Percentiles rank a stretch among this genome's conserved stretches.
These are phyloP conservation scores for Epichloe sp. DNA, from an alignment of 2,329 filamentous ascomycete genomes.

Conservation along the genomic window DNA sequence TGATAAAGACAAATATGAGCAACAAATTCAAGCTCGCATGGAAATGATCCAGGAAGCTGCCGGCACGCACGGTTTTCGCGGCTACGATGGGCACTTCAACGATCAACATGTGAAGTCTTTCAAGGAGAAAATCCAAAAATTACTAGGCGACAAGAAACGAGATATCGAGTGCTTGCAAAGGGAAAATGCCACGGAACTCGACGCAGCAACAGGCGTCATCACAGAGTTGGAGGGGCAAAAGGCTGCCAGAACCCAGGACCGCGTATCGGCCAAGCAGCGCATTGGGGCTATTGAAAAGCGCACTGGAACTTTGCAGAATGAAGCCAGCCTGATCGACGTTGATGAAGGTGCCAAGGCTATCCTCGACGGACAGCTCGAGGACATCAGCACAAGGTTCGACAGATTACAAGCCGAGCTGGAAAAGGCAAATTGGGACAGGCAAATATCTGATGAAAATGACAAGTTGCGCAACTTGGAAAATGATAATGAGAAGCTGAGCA, in stretches of 20 bases:
- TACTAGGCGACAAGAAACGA: slow-evolving; percentile 65
- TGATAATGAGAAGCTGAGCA: slow-evolving; percentile 56
- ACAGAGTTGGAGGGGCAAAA: slow-evolving; percentile 63
- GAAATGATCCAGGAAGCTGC: slow-evolving; percentile 69
- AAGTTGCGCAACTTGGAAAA: slow-evolving; percentile 58
- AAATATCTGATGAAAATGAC: slow-evolving; percentile 52
- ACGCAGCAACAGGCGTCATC: slow-evolving; percentile 57
- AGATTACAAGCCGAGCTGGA: slow-evolving; percentile 51
- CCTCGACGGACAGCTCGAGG: slow-evolving; percentile 59
- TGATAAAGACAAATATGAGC: slow-evolving; percentile 76
- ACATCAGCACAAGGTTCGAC: slow-evolving; percentile 50
- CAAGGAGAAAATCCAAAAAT: slow-evolving; percentile 60
- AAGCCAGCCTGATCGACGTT: slow-evolving; percentile 59
- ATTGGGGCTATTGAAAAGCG: slow-evolving; percentile 64
- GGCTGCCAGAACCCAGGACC: slow-evolving; percentile 59
- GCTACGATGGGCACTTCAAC: slow-evolving; percentile 67
- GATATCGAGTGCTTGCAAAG: slow-evolving; percentile 62
- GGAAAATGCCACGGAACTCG: slow-evolving; percentile 61
- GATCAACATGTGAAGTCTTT: slow-evolving; percentile 65
- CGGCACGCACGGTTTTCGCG: slow-evolving; percentile 63
- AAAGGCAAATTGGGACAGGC: slow-evolving; percentile 53
- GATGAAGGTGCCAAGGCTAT: slow-evolving; percentile 77
- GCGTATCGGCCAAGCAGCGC: slow-evolving; percentile 57
- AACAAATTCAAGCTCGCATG: slow-evolving; percentile 58
- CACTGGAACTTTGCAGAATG: slow-evolving; percentile 49